Conservation (phyloP, 2,329 filamentous ascomycete species). For the Fusarium nelsonii region DNA sequence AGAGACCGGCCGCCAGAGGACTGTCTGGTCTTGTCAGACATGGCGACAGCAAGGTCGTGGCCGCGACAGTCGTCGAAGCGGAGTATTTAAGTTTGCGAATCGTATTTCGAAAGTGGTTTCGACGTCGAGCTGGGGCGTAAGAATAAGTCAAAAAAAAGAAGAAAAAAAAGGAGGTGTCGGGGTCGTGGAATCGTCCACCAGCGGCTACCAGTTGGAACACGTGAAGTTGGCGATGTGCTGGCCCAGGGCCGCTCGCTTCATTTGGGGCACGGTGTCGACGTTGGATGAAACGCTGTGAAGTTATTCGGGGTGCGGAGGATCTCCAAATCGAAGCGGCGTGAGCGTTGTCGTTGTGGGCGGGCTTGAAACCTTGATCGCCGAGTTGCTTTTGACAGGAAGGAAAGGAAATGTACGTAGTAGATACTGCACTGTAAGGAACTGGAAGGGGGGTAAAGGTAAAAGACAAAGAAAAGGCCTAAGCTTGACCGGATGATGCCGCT, state of each 20-base stretch:
- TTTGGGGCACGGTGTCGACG: slow-evolving; percentile 45
- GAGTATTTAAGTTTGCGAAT: slow-evolving; percentile 29
- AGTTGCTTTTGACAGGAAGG: slow-evolving; percentile 22
- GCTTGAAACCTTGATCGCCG: slow-evolving; percentile 41
- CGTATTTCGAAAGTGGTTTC: slow-evolving; percentile 34
- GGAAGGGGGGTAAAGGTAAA: slow-evolving; percentile 12
- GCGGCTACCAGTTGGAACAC: slow-evolving; percentile 48
- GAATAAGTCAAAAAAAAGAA: neutral
- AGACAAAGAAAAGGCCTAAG: slow-evolving; percentile 31
- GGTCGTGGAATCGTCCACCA: slow-evolving; percentile 18
- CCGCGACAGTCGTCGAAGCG: slow-evolving; percentile 37
- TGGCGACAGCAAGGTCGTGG: slow-evolving; percentile 50
- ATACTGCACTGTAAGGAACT: slow-evolving; percentile 4
- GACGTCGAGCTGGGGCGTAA: slow-evolving; percentile 25
- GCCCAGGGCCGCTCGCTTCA: slow-evolving; percentile 58
- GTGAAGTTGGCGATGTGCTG: slow-evolving; percentile 52
- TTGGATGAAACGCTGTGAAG: slow-evolving; percentile 16
- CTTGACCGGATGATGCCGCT: slow-evolving; percentile 19
- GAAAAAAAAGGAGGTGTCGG: slow-evolving; percentile 16
- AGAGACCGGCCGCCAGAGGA: slow-evolving; percentile 82
- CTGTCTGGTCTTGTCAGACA: slow-evolving; percentile 84
- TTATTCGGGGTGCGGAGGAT: slow-evolving; percentile 25
- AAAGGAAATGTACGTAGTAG: slow-evolving; percentile 12
- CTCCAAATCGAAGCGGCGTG: slow-evolving; percentile 35
- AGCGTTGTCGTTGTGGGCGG: slow-evolving; percentile 12